Conservation (phyloP, 169 alveolate genomes). For the Babesia bovis region DNA sequence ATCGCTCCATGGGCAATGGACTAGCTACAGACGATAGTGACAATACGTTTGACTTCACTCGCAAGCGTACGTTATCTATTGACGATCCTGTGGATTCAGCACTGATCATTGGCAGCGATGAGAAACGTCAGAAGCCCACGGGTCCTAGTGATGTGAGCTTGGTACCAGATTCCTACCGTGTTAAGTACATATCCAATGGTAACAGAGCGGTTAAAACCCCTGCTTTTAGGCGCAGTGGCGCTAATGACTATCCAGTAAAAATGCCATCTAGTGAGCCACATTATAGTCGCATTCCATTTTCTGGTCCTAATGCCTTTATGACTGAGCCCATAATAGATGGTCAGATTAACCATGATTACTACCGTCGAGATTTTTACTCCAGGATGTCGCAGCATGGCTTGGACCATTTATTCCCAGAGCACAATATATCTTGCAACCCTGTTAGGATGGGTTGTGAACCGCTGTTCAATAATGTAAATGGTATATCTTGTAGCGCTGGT, state of each 20-base stretch:
- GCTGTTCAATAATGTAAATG: not conserved
- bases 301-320: not conserved
- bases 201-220: not conserved
- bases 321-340: slow-evolving; percentile 9
- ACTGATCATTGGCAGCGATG: not conserved
- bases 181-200: not conserved
- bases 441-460: not conserved
- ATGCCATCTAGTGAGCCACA: not conserved
- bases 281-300: not conserved
- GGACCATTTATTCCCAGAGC: slow-evolving; percentile 4
- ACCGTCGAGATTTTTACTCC: slow-evolving; percentile 14
- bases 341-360: slow-evolving; percentile 27
- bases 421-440: not conserved
- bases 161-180: not conserved
- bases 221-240: not conserved
- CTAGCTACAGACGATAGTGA: not conserved
- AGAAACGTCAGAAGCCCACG: not conserved
- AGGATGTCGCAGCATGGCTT: slow-evolving; percentile 1
- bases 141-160: not conserved
- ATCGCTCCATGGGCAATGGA: not conserved
- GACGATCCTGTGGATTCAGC: not conserved
- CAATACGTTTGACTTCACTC: not conserved
- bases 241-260: not conserved
- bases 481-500: slow-evolving; percentile 3
- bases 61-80: slow-evolving; percentile 13